These are phyloP conservation scores for Blastosporella zonata DNA, from an alignment of 1,284 basidiomycete species.

Conservation along the genomic window DNA sequence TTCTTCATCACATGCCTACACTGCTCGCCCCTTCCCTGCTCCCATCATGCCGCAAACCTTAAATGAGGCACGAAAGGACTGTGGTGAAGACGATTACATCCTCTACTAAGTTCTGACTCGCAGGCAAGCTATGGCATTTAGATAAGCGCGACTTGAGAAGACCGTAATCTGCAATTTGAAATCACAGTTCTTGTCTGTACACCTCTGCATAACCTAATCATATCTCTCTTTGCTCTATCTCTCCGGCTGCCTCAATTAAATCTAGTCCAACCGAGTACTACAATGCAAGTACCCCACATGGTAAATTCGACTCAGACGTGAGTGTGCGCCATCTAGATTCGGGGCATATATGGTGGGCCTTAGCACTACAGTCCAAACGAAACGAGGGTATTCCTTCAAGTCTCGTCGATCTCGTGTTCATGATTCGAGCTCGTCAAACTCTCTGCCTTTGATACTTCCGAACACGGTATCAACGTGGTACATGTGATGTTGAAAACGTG, in stretches of 20 bases:
- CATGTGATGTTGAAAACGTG: neutral
- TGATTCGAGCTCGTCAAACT: too few relatives aligned
- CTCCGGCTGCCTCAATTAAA: constrained; percentile 1
- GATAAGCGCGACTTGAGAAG: constrained; percentile 68
- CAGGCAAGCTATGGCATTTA: constrained; percentile 58
- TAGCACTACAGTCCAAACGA: too few relatives aligned
- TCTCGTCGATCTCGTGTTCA: too few relatives aligned
- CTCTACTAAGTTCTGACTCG: constrained; percentile 4
- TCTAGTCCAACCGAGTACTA: too few relatives aligned
- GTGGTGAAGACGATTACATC: constrained; percentile 8
- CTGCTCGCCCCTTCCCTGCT: constrained; percentile 68
- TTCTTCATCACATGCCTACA: constrained; percentile 66
- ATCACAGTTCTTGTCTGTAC: neutral
- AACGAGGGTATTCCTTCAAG: too few relatives aligned
- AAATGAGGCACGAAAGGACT: constrained; percentile 14
- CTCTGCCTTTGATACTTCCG: too few relatives aligned
- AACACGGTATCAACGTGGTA: too few relatives aligned
- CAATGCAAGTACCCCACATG: too few relatives aligned
- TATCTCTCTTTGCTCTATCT: neutral
- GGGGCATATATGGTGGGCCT: too few relatives aligned
- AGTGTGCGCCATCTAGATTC: too few relatives aligned
- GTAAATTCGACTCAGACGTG: too few relatives aligned
- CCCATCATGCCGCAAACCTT: constrained; percentile 18
- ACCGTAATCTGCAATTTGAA: constrained; percentile 49
- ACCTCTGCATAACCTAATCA: neutral